Conservation (phyloP, 2,329 filamentous ascomycete genomes). For the Alternaria viburni region DNA sequence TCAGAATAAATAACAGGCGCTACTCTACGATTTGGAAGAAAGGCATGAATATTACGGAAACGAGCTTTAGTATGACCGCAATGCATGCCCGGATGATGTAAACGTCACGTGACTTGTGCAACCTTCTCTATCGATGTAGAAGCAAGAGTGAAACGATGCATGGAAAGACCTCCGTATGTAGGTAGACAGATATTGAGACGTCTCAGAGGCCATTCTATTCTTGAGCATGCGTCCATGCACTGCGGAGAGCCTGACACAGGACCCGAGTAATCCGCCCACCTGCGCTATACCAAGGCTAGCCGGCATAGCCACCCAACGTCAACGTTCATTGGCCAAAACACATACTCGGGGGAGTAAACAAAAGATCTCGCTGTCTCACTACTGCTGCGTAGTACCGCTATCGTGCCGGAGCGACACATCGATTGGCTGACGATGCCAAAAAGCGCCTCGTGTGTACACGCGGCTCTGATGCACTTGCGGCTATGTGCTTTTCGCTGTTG, state of each 20-base stretch:
- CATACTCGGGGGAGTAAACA: background rate
- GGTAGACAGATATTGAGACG: background rate
- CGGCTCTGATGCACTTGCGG: constrained; percentile 1
- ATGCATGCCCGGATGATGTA: background rate
- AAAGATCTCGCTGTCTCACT: background rate
- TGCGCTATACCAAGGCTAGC: background rate
- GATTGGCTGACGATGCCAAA: background rate
- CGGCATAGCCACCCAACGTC: background rate
- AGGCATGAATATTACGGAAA: background rate
- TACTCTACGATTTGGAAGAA: background rate
- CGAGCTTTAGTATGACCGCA: background rate
- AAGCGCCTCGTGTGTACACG: constrained; percentile 10
- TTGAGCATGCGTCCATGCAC: background rate
- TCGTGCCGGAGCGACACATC: background rate
- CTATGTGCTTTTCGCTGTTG: constrained; percentile 12
- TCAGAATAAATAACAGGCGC: background rate
- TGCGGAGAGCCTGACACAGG: background rate
- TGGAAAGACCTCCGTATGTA: background rate
- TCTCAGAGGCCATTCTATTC: background rate
- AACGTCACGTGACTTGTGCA: background rate
- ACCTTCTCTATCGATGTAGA: background rate
- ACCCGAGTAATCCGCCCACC: background rate
- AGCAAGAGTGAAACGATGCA: background rate
- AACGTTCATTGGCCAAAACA: background rate
- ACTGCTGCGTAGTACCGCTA: background rate